phyloP scores from a whole-genome alignment of 345 rosid genomes.

The Euphorbia peplus region DNA sequence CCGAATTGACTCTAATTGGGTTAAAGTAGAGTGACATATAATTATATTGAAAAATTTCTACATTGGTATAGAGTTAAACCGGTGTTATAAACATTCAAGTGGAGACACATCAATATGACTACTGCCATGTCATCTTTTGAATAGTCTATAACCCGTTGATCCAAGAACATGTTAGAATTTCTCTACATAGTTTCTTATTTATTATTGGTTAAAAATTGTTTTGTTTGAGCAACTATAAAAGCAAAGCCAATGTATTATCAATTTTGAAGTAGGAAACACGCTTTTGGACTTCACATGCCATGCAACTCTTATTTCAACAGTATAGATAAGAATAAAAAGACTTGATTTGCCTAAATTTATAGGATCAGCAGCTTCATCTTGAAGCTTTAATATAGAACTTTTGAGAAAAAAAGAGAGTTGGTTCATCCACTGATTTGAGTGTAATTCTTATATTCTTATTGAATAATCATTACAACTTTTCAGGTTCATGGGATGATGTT shows the following conservation, averaged over 20 bases:
- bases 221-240: neutral
- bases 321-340: constrained; percentile 6
- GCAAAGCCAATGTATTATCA: neutral
- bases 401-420: neutral
- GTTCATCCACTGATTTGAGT: neutral
- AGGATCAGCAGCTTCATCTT: neutral
- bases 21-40: too few relatives aligned
- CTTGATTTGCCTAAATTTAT: neutral
- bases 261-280: neutral
- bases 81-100: too few relatives aligned
- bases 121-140: too few relatives aligned
- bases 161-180: too few relatives aligned
- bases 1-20: too few relatives aligned
- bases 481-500: constrained; percentile 98
- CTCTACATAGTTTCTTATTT: too few relatives aligned
- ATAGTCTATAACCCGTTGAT: too few relatives aligned
- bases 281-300: neutral
- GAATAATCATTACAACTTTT: neutral
- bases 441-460: neutral
- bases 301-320: neutral
- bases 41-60: too few relatives aligned
- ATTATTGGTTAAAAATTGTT: neutral
- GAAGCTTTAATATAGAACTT: neutral
- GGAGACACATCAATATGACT: too few relatives aligned
- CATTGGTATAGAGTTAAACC: too few relatives aligned